Percentiles rank a stretch among this genome's conserved stretches.
These are phyloP conservation scores for Neurospora sp. DNA, from an alignment of 495 filamentous ascomycete species.

Conservation along the genomic window DNA sequence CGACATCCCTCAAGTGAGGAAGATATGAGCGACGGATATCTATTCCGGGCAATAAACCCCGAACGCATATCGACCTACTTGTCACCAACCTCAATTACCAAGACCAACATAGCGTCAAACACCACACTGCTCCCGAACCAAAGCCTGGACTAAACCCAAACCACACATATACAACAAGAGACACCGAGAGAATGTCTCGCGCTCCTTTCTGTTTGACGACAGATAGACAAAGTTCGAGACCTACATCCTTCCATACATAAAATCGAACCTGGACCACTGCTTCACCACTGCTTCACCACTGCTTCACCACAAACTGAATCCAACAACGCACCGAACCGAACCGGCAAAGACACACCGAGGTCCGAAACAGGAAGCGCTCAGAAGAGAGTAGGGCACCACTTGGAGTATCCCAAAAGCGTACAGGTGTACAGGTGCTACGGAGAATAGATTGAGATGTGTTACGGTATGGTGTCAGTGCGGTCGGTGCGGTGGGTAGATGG, in stretches of 20 bases:
- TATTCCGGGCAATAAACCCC: background rate
- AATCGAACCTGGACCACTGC: background rate
- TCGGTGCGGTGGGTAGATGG: background rate
- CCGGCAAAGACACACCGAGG: background rate
- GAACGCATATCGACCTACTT: background rate
- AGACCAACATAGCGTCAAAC: background rate
- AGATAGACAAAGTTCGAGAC: background rate
- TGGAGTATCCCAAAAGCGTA: background rate
- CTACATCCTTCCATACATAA: background rate
- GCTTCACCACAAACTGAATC: background rate
- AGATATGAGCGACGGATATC: background rate
- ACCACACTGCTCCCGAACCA: background rate
- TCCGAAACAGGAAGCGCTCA: background rate
- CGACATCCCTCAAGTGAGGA: background rate
- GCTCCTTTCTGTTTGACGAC: background rate
- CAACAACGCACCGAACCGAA: background rate
- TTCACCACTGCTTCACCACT: background rate
- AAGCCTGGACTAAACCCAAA: background rate
- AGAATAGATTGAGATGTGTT: background rate
- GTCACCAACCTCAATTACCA: background rate
- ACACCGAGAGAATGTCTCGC: background rate
- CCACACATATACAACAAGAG: background rate
- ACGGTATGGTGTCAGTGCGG: background rate
- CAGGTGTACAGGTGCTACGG: background rate
- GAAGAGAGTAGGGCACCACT: background rate